Evolutionary conservation across 1,139 yeast genomes (phyloP).

Genomic region (Saccharomyces hybrid): DNA sequence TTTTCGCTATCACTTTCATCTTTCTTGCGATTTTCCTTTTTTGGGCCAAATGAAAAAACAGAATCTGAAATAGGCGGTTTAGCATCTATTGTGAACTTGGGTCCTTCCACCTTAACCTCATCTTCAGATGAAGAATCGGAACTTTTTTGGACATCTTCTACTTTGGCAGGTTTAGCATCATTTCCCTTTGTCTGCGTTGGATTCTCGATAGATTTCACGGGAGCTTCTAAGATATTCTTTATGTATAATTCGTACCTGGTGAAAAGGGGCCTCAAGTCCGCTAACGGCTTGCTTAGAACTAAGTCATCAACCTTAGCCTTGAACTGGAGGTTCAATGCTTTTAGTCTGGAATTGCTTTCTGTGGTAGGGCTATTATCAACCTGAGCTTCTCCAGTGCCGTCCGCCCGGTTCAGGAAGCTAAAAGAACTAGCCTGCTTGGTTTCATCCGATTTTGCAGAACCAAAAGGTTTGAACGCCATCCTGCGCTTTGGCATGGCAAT

Average conservation of each 20-base stretch:
- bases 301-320: slow-evolving; percentile 42
- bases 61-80: slow-evolving; percentile 51
- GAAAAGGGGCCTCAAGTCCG: slow-evolving; percentile 50
- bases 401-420: slow-evolving; percentile 7
- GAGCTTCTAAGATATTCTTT: slow-evolving; percentile 8
- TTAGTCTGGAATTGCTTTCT: slow-evolving; percentile 35
- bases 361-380: neutral
- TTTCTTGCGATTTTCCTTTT: slow-evolving; percentile 37
- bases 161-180: neutral
- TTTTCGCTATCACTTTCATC: slow-evolving; percentile 46
- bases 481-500: slow-evolving; percentile 48
- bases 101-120: slow-evolving; percentile 54
- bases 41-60: slow-evolving; percentile 50
- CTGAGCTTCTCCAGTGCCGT: neutral
- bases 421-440: slow-evolving; percentile 17
- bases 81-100: slow-evolving; percentile 45
- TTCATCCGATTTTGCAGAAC: slow-evolving; percentile 8
- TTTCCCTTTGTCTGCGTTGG: neutral
- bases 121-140: slow-evolving; percentile 24
- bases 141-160: neutral
- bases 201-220: neutral
- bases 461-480: slow-evolving; percentile 14
- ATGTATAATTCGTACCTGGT: slow-evolving; percentile 51
- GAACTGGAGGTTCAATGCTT: slow-evolving; percentile 65
- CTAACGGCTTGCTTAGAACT: slow-evolving; percentile 41